Evolutionary conservation across 176 grass and related monocot genomes (phyloP).

Genomic region (Hordeum vulgare): DNA sequence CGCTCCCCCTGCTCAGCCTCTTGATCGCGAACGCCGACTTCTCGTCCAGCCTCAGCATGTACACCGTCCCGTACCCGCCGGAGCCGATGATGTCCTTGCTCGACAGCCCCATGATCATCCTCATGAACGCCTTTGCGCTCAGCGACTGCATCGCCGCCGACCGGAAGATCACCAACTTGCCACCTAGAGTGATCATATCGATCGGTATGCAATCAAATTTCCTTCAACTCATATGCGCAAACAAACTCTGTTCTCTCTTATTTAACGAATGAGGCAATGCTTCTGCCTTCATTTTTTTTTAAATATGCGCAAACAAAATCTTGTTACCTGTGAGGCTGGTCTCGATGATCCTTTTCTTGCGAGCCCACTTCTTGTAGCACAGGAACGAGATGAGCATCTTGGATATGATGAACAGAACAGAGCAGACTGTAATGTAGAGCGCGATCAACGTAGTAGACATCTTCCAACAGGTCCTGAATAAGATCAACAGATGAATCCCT

Average conservation of each 20-base stretch:
- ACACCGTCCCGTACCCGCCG: constrained; percentile 67
- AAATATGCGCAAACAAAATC: too few species aligned
- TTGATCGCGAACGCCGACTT: constrained; percentile 58
- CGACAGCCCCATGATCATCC: constrained; percentile 47
- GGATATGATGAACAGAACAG: constrained; percentile 56
- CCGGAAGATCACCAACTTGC: constrained; percentile 75
- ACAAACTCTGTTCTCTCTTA: too few species aligned
- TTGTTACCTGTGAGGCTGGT: constrained; percentile 54
- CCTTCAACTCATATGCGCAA: too few species aligned
- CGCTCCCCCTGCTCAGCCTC: constrained; percentile 50
- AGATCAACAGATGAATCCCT: not conserved
- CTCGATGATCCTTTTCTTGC: constrained; percentile 64
- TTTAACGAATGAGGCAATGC: too few species aligned
- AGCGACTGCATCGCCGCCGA: constrained; percentile 34
- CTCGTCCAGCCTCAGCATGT: constrained; percentile 40
- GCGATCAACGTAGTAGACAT: constrained; percentile 38
- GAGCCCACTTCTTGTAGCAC: constrained; percentile 73
- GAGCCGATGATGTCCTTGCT: constrained; percentile 79
- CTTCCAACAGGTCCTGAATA: not conserved
- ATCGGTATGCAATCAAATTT: too few species aligned
- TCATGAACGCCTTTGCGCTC: constrained; percentile 48
- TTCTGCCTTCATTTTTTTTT: too few species aligned
- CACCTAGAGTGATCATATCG: constrained; percentile 27
- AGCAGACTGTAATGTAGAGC: constrained; percentile 65
- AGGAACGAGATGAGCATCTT: constrained; percentile 74